These are phyloP conservation scores for Aspergillus bridgeri DNA, from an alignment of 495 filamentous ascomycete genomes.

Conservation along the genomic window DNA sequence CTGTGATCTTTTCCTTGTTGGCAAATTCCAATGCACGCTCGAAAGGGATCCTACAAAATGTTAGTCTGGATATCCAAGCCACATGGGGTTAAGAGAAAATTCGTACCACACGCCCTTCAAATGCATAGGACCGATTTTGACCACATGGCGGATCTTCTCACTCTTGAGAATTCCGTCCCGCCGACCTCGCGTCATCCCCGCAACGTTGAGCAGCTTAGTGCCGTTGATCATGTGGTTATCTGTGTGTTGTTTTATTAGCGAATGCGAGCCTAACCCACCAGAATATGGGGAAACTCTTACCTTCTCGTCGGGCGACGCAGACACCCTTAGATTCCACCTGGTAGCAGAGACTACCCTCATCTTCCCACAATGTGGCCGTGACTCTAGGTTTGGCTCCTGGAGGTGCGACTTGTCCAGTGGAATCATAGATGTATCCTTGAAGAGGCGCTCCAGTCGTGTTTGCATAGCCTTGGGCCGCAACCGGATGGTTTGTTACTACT, in stretches of 20 bases:
- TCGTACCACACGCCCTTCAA: conserved; percentile 96
- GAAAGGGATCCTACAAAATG: conserved; percentile 79
- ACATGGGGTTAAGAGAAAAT: neutral
- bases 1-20: conserved; percentile 99
- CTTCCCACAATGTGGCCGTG: conserved; percentile 96
- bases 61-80: neutral
- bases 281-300: conserved; percentile 40
- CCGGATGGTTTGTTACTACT: conserved; percentile 46
- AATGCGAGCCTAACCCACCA: neutral
- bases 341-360: conserved; percentile 96
- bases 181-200: conserved; percentile 94
- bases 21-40: conserved; percentile 95
- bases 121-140: conserved; percentile 99
- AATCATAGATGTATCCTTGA: conserved; percentile 65
- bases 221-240: conserved; percentile 99
- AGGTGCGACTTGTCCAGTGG: conserved; percentile 87
- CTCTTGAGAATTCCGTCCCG: conserved; percentile 97
- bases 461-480: conserved; percentile 44
- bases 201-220: conserved; percentile 94
- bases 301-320: conserved; percentile 91
- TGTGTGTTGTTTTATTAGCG: conserved; percentile 30
- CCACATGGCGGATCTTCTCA: conserved; percentile 93
- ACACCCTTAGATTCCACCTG: conserved; percentile 96
- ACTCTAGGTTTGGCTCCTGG: conserved; percentile 98
- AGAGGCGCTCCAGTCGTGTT: conserved; percentile 48